These are phyloP conservation scores for Claviceps arundinis DNA, from an alignment of 2,329 filamentous ascomycete genomes.

Conservation along the genomic window DNA sequence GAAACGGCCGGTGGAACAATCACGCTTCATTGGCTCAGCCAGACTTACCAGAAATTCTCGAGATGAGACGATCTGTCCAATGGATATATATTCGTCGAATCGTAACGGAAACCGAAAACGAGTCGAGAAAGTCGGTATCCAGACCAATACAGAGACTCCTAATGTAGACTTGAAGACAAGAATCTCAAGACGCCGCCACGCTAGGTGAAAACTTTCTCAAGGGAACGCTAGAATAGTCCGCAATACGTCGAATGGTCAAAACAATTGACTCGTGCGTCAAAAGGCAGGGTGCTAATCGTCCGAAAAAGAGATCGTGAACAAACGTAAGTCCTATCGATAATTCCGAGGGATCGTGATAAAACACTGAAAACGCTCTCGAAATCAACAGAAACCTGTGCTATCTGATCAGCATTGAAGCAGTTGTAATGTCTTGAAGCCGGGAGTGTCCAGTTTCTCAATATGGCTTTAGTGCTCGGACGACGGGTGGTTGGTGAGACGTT, in stretches of 20 bases:
- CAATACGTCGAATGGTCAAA: constrained; percentile 8
- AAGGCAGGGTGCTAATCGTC: constrained; percentile 14
- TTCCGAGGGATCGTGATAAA: constrained; percentile 28
- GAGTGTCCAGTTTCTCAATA: not conserved
- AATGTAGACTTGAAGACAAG: constrained; percentile 24
- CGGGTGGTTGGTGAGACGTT: not conserved
- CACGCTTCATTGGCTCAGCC: not conserved
- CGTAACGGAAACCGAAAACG: constrained; percentile 17
- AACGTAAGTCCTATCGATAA: constrained; percentile 24
- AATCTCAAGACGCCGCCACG: constrained; percentile 28
- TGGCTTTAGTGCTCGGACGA: not conserved
- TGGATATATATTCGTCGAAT: constrained; percentile 16
- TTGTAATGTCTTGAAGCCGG: not conserved
- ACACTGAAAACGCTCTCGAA: constrained; percentile 26
- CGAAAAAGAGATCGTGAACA: constrained; percentile 13
- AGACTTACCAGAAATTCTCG: constrained; percentile 6
- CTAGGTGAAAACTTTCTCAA: constrained; percentile 20
- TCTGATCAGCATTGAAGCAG: constrained; percentile 11
- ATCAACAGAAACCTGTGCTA: constrained; percentile 25
- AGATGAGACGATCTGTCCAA: constrained; percentile 11
- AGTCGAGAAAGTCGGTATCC: constrained; percentile 23
- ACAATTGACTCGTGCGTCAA: constrained; percentile 9
- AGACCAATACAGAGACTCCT: constrained; percentile 24
- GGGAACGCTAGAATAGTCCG: constrained; percentile 16
- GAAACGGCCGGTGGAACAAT: not conserved